Percentiles rank a stretch among this genome's conserved stretches.
Conservation (phyloP, 176 grass and related monocot genomes). For the Musa beccarii region DNA sequence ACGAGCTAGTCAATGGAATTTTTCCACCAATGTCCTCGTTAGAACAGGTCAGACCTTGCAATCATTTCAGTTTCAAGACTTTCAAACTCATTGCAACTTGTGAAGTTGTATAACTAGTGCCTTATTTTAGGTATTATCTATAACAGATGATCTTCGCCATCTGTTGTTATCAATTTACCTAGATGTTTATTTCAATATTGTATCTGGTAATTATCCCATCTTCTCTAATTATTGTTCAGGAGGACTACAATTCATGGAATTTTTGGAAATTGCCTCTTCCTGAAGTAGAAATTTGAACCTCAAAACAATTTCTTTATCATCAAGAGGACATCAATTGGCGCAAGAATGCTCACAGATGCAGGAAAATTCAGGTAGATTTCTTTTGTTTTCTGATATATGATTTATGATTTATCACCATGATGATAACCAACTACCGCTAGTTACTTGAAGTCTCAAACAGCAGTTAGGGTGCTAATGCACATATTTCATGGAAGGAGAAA, state of each 20-base stretch:
- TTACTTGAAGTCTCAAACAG: too few relatives aligned
- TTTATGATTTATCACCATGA: too few relatives aligned
- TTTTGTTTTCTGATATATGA: neutral
- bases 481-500: too few relatives aligned
- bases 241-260: constrained; percentile 81
- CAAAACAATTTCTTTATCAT: neutral
- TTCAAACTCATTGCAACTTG: neutral
- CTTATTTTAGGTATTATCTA: neutral
- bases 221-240: constrained; percentile 33
- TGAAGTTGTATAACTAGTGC: neutral
- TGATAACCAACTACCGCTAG: too few relatives aligned
- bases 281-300: constrained; percentile 50
- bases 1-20: constrained; percentile 85
- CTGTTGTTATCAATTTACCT: neutral
- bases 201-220: constrained; percentile 12
- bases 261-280: constrained; percentile 81
- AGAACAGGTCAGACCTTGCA: constrained; percentile 44
- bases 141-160: too few relatives aligned
- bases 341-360: neutral
- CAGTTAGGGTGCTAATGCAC: too few relatives aligned
- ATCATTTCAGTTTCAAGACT: neutral
- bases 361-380: neutral
- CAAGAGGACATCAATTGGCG: neutral
- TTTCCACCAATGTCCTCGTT: constrained; percentile 65
- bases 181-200: neutral